These are phyloP conservation scores for Nemania sp. DNA, from an alignment of 2,329 filamentous ascomycete species.

Conservation along the genomic window DNA sequence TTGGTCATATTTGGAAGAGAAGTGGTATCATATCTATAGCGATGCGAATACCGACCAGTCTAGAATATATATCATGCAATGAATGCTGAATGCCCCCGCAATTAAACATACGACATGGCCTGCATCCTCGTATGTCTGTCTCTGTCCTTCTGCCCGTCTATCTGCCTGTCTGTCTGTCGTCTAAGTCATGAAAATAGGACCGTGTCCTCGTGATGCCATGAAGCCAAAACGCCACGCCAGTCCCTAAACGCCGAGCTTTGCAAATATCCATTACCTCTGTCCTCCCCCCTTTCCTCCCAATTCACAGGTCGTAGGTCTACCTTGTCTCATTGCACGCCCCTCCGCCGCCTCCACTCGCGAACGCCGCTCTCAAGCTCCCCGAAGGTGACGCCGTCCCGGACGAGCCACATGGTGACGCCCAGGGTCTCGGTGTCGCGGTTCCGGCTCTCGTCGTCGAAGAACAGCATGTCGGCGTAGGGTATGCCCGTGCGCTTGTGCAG, in stretches of 20 bases:
- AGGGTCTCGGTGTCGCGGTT: conserved; percentile 81
- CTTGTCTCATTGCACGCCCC: conserved; percentile 45
- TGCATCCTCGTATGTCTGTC: conserved; percentile 1
- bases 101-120: conserved; percentile 13
- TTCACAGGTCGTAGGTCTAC: too few relatives aligned
- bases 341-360: conserved; percentile 76
- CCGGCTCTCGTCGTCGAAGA: conserved; percentile 90
- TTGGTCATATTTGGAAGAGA: conserved; percentile 2
- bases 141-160: too few relatives aligned
- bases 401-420: conserved; percentile 83
- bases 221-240: background rate
- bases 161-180: background rate
- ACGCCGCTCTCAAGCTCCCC: conserved; percentile 80
- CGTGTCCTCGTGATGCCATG: background rate
- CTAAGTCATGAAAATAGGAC: background rate
- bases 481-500: conserved; percentile 74
- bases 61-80: background rate
- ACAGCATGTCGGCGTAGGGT: conserved; percentile 82
- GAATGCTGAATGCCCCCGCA: conserved; percentile 10
- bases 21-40: conserved; percentile 17
- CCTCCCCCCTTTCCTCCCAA: too few relatives aligned
- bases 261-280: background rate
- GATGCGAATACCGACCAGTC: background rate
- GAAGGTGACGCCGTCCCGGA: conserved; percentile 77
- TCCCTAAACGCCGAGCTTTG: conserved; percentile 14